phyloP scores from a whole-genome alignment of 306 rosid species.

The Gastrolobium villosum region DNA sequence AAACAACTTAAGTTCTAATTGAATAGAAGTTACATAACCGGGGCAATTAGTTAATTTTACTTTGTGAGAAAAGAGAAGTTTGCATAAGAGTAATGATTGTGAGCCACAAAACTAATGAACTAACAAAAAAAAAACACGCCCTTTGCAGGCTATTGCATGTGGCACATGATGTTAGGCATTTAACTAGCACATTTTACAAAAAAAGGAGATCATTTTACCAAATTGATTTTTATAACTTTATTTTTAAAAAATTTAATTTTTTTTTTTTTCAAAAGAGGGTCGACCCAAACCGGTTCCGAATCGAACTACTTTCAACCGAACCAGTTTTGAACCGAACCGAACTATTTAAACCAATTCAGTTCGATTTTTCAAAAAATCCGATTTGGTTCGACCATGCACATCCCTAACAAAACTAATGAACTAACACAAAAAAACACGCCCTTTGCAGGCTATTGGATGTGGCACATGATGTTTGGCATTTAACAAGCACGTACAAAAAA shows the following conservation, averaged over 20 bases:
- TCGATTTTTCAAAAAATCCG: no score
- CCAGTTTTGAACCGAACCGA: no score
- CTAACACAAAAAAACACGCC: not conserved
- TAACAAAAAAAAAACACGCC: not conserved
- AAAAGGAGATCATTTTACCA: not conserved
- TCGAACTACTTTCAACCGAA: no score
- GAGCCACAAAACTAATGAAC: not conserved
- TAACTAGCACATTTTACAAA: no score
- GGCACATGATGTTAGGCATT: slow-evolving; percentile 1
- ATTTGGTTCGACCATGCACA: no score
- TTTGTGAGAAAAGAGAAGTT: not conserved
- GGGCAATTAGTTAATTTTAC: not conserved
- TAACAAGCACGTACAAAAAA: not conserved
- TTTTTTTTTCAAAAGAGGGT: no score
- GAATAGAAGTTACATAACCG: not conserved
- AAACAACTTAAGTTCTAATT: not conserved
- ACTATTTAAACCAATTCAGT: no score
- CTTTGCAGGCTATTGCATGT: not conserved
- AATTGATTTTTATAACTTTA: no score
- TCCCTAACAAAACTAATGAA: not conserved
- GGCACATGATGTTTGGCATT: not conserved
- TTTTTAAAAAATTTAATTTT: no score
- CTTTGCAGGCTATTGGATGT: not conserved
- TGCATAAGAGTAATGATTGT: slow-evolving; percentile 8
- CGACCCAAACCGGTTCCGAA: no score